Conservation (phyloP, 2,329 filamentous ascomycete genomes). For the Trichoderma sp. region DNA sequence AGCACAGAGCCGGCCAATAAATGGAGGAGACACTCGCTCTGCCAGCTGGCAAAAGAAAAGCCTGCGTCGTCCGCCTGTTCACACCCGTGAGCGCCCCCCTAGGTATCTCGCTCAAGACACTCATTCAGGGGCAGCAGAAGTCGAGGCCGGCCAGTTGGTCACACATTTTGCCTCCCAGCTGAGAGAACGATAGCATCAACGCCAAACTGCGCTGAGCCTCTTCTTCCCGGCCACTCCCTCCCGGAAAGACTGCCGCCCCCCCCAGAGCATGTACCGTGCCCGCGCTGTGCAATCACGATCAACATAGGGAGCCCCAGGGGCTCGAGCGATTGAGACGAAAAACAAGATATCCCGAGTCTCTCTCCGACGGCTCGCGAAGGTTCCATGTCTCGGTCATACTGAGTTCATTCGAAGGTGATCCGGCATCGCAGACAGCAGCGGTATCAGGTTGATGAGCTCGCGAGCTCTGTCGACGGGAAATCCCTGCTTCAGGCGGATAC, state of each 20-base stretch:
- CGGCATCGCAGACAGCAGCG: not conserved
- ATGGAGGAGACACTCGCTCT: not conserved
- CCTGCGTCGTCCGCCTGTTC: not conserved
- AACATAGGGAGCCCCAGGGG: not conserved
- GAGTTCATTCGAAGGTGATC: not conserved
- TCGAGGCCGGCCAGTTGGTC: conserved; percentile 9
- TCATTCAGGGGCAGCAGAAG: not conserved
- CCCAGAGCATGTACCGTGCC: not conserved
- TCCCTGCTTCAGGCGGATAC: not conserved
- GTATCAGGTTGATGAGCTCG: conserved; percentile 9
- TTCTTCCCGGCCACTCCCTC: conserved; percentile 27
- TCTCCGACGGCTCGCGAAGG: conserved; percentile 11
- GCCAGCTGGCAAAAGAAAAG: not conserved
- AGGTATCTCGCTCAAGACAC: conserved; percentile 1
- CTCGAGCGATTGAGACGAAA: not conserved
- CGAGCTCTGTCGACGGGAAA: not conserved
- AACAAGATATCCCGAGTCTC: conserved; percentile 1
- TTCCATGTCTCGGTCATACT: conserved; percentile 23
- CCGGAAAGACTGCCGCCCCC: not conserved
- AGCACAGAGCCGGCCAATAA: conserved; percentile 13
- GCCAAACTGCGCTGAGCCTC: conserved; percentile 26
- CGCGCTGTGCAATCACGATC: not conserved
- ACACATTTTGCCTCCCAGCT: conserved; percentile 14
- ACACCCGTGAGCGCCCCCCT: not conserved
- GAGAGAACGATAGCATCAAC: not conserved